Conservation (phyloP, 1,284 basidiomycete species). For the Leccinum cinnamomeum region DNA sequence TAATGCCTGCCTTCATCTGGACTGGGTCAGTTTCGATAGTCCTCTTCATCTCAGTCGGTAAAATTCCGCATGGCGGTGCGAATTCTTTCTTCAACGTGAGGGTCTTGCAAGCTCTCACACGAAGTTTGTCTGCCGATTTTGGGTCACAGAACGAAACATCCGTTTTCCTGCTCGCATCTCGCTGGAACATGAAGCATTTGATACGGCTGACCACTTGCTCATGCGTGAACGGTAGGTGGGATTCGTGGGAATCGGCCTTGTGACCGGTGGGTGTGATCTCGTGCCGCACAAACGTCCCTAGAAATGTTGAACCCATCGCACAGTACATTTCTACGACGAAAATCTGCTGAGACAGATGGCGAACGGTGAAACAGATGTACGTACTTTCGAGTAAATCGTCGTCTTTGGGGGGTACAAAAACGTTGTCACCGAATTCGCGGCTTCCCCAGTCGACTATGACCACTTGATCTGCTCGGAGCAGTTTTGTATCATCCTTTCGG, state of each 20-base stretch:
- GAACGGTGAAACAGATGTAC: background rate
- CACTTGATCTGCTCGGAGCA: constrained; percentile 20
- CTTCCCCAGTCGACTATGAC: constrained; percentile 28
- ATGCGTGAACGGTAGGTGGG: background rate
- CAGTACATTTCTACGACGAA: constrained; percentile 19
- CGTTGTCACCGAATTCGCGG: constrained; percentile 16
- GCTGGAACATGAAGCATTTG: constrained; percentile 16
- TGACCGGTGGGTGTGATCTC: constrained; percentile 1
- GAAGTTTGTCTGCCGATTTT: background rate
- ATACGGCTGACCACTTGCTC: constrained; percentile 15
- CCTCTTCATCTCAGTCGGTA: background rate
- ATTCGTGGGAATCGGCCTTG: background rate
- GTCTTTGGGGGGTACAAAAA: constrained; percentile 28
- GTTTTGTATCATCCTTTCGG: background rate
- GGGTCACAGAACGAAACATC: constrained; percentile 1
- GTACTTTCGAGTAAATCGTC: constrained; percentile 24
- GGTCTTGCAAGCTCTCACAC: constrained; percentile 13
- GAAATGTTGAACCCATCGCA: constrained; percentile 21
- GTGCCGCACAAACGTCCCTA: constrained; percentile 24
- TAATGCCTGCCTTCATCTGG: constrained; percentile 9
- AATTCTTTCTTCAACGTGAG: constrained; percentile 18
- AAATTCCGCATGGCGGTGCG: constrained; percentile 11
- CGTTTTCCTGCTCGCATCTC: constrained; percentile 7
- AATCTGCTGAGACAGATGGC: background rate
- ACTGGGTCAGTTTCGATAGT: background rate